Evolutionary conservation across 2,329 filamentous ascomycete genomes (phyloP).

Genomic region (Fusarium burgessii): DNA sequence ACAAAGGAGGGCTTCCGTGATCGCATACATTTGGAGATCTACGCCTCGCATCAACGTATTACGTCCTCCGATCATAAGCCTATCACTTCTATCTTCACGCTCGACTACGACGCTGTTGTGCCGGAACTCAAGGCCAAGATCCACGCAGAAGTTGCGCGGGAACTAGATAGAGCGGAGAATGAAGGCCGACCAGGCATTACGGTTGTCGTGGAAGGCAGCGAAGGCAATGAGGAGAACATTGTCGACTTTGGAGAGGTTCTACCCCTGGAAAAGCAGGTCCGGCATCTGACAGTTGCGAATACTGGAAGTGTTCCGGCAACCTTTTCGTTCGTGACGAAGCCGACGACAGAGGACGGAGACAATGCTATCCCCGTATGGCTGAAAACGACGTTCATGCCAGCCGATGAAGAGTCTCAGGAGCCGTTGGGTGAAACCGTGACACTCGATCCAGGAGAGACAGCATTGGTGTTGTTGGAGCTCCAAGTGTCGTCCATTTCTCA

Average conservation of each 20-base stretch:
- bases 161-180: conserved; percentile 92
- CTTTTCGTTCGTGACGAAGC: conserved; percentile 83
- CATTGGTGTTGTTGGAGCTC: conserved; percentile 75
- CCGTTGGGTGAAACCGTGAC: conserved; percentile 65
- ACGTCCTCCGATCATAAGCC: conserved; percentile 97
- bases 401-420: conserved; percentile 50
- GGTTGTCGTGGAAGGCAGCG: conserved; percentile 76
- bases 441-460: conserved; percentile 86
- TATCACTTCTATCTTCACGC: conserved; percentile 81
- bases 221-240: conserved; percentile 61
- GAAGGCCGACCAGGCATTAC: conserved; percentile 87
- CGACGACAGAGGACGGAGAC: conserved; percentile 61
- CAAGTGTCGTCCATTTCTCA: conserved; percentile 73
- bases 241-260: conserved; percentile 83
- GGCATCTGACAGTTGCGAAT: conserved; percentile 87
- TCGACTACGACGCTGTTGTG: conserved; percentile 89
- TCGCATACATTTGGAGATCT: conserved; percentile 70
- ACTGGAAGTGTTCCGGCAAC: conserved; percentile 85
- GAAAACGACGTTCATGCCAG: conserved; percentile 70
- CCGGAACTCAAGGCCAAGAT: conserved; percentile 86
- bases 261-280: conserved; percentile 74
- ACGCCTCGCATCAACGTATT: conserved; percentile 89
- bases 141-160: conserved; percentile 86
- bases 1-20: conserved; percentile 70
- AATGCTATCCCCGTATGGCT: conserved; percentile 73